Base-by-base conservation (phyloP, 805 yeast species). In the Candida vaughaniae region DNA sequence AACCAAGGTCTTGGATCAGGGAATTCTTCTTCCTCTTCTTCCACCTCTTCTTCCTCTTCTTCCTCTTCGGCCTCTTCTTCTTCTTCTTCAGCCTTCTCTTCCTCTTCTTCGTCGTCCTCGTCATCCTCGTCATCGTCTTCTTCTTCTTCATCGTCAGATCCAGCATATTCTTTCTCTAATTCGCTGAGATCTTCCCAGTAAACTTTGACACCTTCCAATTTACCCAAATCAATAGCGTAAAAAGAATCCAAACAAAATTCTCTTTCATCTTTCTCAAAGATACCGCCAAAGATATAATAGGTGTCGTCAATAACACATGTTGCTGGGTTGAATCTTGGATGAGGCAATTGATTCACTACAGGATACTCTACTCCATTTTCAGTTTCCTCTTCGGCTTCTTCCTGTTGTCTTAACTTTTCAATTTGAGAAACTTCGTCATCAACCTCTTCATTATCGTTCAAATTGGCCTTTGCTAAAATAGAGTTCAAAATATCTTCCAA, bases 1-100 rank as follows among this genome's bases (percentile, higher is more conserved):
- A 91, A 72, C 95, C 96, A 91, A 12, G 99, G 96, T 57, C 95
- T 78, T 30, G 83, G 85, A 60, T 91, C 99, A 12, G 95, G 95
- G 48, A 82, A 76, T 45, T 79, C 86, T 31, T 78, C 80, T 43
- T 76, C 83, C 3, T 71, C 79, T 20, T 70, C 82, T 31, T 70
- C 82, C 2, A 57, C 76, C 10, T 71, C 86, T 28, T 73, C 84
- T 29, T 74, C 83, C 28, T 78, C 89, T 29, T 78, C 86, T n/a
- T 75, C 86, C 17, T 76, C 86, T 15, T 75, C 84, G 7, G 65
- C 81, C n/a, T 67, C 82, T 15, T 67, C 73, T 17, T 67, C 74
- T 3, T 69, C 71, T 3, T 64, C 64, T 7, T 51, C 60, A 20
- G 69, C 77, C 1, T 58, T 63, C 4, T 61, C 71, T 1, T 70